Evolutionary conservation across 768 basidiomycete species (phyloP).

Genomic region (Mycena alexandri): DNA sequence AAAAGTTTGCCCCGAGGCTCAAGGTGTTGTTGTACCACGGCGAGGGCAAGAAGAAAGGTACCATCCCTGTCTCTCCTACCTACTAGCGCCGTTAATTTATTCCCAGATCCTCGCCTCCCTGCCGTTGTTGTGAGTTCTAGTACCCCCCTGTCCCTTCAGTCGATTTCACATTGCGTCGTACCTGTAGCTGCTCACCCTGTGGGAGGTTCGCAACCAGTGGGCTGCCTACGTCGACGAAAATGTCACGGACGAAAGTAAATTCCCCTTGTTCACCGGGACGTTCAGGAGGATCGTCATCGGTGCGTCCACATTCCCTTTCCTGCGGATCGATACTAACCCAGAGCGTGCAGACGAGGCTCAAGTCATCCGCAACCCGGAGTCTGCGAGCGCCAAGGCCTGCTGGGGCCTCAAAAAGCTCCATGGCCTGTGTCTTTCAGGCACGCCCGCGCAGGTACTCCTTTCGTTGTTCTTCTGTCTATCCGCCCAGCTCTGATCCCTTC

Average conservation of each 20-base stretch:
- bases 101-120: slow-evolving; percentile 8
- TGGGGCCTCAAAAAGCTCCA: slow-evolving; percentile 23
- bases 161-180: neutral
- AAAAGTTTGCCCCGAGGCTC: slow-evolving; percentile 18
- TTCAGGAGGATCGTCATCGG: slow-evolving; percentile 18
- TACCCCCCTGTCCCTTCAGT: neutral
- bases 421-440: slow-evolving; percentile 22
- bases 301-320: neutral
- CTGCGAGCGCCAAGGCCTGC: slow-evolving; percentile 19
- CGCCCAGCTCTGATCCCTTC: neutral
- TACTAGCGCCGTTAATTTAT: neutral
- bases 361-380: slow-evolving; percentile 16
- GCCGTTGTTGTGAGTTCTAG: neutral
- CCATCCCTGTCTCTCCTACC: neutral
- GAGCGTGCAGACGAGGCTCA: slow-evolving; percentile 15
- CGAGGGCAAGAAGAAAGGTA: neutral
- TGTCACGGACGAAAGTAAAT: neutral
- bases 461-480: neutral
- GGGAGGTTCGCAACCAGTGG: slow-evolving; percentile 14
- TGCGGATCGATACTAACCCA: neutral
- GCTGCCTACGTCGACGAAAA: neutral
- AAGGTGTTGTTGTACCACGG: slow-evolving; percentile 19
- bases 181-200: slow-evolving; percentile 5
- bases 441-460: slow-evolving; percentile 15
- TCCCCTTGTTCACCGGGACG: slow-evolving; percentile 2